Base-by-base conservation (phyloP, 2,329 filamentous ascomycete species). In the Alternaria brassicae region DNA sequence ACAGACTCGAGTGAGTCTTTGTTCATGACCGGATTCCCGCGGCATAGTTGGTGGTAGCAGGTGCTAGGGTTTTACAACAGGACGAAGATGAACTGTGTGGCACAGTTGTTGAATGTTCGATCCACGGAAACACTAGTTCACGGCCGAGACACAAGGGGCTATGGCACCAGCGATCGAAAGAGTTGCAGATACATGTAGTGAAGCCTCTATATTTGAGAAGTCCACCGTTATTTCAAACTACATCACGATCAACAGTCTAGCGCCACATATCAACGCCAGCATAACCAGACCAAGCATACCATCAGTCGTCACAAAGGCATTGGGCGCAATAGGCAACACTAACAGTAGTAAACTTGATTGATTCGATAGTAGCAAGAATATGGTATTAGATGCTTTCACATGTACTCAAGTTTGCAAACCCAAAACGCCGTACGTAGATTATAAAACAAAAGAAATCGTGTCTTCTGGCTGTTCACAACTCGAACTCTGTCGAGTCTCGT, bases 351-450 rank as follows among this genome's bases (percentile, higher is more conserved):
- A 25, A 8, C 6, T 23, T 40, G 9, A 42, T 42, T 52, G 21
- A 30, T 32, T 21, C 27, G 25, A 23, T 17, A 17, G 55, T 28
- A 47, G 41, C 55, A 58, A 39, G 19, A 34, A 49, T 54, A 44
- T 54, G 21, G 25, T 56, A 59, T 59, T 56, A 59, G 15, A 58
- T 44, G 28, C 45, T 49, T 47, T 44, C 44, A 32, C 36, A 34
- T 57, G 30, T 58, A 53, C 41, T 34, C 54, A 42, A 58, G 36
- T 21, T 6, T 34, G 41, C 41, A 44, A 45, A 60, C 25, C 49
- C 50, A 49, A 39, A 44, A 44, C 56, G 23, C 56, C 56, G 19
- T 48, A 55, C 56, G 19, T 48, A 55, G 42, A 59, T 59, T 15
- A 50, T 42, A 50, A 56, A 34, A 51, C 37, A 40, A 58, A 57